Percentiles rank a stretch among this genome's conserved stretches.
These are phyloP conservation scores for Magnusiomyces starmeri DNA, from an alignment of 1,139 yeast species.

Conservation along the genomic window DNA sequence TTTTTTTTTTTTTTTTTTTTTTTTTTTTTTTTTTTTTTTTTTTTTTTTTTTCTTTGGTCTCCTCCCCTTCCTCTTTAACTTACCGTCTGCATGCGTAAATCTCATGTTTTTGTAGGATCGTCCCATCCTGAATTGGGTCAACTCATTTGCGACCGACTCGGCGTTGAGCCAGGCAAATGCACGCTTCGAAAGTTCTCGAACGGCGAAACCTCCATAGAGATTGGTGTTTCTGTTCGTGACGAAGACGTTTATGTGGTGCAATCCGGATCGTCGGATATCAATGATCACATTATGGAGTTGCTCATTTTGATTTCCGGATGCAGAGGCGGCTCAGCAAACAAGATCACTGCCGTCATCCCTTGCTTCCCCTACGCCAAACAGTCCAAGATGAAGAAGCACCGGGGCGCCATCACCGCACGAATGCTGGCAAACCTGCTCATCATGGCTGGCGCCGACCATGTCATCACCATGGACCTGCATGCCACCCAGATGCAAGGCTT, in stretches of 20 bases:
- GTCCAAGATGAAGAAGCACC: constrained; percentile 94
- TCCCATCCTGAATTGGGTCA: constrained; percentile 93
- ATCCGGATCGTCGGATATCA: constrained; percentile 80
- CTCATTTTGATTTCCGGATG: constrained; percentile 90
- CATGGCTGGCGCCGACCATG: constrained; percentile 99
- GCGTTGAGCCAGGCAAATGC: constrained; percentile 94
- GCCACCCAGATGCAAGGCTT: constrained; percentile 99
- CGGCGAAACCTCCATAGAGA: constrained; percentile 95
- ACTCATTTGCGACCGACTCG: constrained; percentile 81
- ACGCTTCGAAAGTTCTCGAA: constrained; percentile 85
- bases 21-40: neutral
- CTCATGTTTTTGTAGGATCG: constrained; percentile 92
- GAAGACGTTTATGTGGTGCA: constrained; percentile 96
- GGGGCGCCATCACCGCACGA: constrained; percentile 99
- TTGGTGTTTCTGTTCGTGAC: constrained; percentile 90
- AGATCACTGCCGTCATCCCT: constrained; percentile 95
- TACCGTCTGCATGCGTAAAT: constrained; percentile 68
- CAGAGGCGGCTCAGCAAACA: constrained; percentile 94
- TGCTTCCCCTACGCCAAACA: constrained; percentile 97
- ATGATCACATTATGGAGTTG: constrained; percentile 95
- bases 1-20: neutral
- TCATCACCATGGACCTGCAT: constrained; percentile 94
- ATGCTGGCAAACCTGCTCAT: constrained; percentile 92
- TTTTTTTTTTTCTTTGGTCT: neutral
- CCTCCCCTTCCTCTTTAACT: neutral